Evolutionary conservation across 176 grass and related monocot species (phyloP).

Genomic region (Themeda triandra): DNA sequence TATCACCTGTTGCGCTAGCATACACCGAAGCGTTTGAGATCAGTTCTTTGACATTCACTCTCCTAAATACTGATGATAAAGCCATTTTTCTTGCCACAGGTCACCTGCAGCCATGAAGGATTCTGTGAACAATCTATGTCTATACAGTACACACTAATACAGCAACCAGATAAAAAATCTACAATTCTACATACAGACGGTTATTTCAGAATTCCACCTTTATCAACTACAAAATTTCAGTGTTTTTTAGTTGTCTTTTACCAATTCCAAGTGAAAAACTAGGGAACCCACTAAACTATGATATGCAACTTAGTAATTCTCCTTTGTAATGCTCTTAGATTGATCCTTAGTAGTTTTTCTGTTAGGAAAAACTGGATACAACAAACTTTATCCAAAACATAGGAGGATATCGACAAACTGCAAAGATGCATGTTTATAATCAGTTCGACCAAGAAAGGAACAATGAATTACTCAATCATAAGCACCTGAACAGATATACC

Average conservation of each 20-base stretch:
- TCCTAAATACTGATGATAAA: slow-evolving; percentile 55
- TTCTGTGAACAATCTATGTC: neutral
- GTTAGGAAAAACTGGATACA: neutral
- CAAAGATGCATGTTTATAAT: neutral
- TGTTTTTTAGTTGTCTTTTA: neutral
- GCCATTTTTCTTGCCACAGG: slow-evolving; percentile 24
- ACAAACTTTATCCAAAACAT: neutral
- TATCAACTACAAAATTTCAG: neutral
- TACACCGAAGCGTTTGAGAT: slow-evolving; percentile 62
- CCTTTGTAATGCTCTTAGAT: neutral
- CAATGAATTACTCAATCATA: neutral
- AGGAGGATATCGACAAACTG: neutral
- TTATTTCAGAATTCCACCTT: neutral
- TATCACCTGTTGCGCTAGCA: slow-evolving; percentile 41
- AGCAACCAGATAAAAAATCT: neutral
- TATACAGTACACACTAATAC: neutral
- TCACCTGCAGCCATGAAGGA: slow-evolving; percentile 16
- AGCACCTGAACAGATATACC: neutral
- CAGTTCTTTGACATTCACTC: slow-evolving; percentile 70
- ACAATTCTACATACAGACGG: neutral
- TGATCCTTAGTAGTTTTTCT: neutral
- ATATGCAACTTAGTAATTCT: neutral
- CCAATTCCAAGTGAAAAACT: neutral
- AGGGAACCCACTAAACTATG: neutral
- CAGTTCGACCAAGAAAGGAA: neutral